These are phyloP conservation scores for Prillingera fragicola DNA, from an alignment of 1,284 basidiomycete species.

Conservation along the genomic window DNA sequence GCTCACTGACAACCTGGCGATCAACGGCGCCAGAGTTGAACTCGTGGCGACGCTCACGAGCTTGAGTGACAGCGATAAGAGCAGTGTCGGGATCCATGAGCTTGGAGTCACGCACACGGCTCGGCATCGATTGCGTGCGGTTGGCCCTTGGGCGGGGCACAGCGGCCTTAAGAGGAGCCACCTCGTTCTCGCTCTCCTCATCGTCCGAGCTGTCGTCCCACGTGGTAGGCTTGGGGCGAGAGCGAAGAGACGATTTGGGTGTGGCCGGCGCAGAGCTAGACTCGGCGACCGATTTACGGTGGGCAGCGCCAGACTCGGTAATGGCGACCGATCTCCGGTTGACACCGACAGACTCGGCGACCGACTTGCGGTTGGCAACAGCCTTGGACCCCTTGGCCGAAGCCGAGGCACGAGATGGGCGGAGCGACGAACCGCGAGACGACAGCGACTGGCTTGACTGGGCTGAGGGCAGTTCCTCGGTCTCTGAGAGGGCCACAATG, in stretches of 20 bases:
- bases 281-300: not conserved
- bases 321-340: not conserved
- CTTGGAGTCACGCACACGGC: slow-evolving; percentile 27
- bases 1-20: slow-evolving; percentile 21
- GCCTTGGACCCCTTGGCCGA: not conserved
- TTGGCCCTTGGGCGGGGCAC: too few species aligned
- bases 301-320: not conserved
- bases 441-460: too few species aligned
- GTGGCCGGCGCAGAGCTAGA: not conserved
- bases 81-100: slow-evolving; percentile 13
- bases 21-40: slow-evolving; percentile 26
- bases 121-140: slow-evolving; percentile 8
- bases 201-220: slow-evolving; percentile 22
- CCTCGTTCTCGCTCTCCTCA: slow-evolving; percentile 14
- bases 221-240: slow-evolving; percentile 5
- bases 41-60: slow-evolving; percentile 30
- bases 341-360: not conserved
- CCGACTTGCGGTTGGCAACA: not conserved
- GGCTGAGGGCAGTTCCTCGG: slow-evolving; percentile 20
- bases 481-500: slow-evolving; percentile 30
- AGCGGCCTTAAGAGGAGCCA: slow-evolving; percentile 4
- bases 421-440: not conserved
- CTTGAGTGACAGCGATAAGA: slow-evolving; percentile 27
- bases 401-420: not conserved
- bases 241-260: slow-evolving; percentile 12